Evolutionary conservation across 495 filamentous ascomycete species (phyloP).

Genomic region (Tuber melanosporum): DNA sequence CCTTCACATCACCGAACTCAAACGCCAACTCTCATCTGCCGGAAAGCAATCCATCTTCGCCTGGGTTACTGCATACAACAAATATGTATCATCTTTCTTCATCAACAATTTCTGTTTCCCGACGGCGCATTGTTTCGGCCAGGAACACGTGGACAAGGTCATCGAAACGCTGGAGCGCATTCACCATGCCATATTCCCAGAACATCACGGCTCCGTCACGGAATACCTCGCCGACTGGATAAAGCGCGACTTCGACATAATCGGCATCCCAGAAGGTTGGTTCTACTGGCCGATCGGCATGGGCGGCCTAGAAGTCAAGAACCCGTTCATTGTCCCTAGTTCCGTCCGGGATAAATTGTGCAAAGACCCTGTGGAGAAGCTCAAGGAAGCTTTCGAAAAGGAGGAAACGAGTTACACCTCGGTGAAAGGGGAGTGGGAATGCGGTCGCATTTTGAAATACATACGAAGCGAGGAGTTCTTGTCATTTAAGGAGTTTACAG

Average conservation of each 20-base stretch:
- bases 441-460: neutral
- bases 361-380: conserved; percentile 10
- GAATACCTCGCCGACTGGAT: conserved; percentile 55
- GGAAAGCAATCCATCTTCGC: conserved; percentile 53
- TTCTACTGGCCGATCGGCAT: conserved; percentile 50
- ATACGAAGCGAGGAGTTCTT: neutral
- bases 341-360: conserved; percentile 32
- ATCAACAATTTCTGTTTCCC: conserved; percentile 60
- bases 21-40: conserved; percentile 51
- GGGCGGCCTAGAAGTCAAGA: conserved; percentile 42
- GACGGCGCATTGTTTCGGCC: conserved; percentile 57
- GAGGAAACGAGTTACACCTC: neutral
- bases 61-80: conserved; percentile 62
- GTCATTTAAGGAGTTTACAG: conserved; percentile 12
- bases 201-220: conserved; percentile 50
- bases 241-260: conserved; percentile 50
- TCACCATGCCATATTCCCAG: conserved; percentile 51
- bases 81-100: conserved; percentile 59
- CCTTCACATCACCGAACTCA: conserved; percentile 56
- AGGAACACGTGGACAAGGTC: conserved; percentile 58
- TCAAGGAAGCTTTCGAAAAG: neutral
- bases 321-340: conserved; percentile 39
- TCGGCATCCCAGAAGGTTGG: conserved; percentile 58
- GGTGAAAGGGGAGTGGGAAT: conserved; percentile 21
- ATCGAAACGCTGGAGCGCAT: conserved; percentile 56